A percentile compares a stretch with the other conserved stretches of the same genome.
Evolutionary conservation across 306 rosid genomes (phyloP).

Genomic region (Cotoneaster glaucophyllus): DNA sequence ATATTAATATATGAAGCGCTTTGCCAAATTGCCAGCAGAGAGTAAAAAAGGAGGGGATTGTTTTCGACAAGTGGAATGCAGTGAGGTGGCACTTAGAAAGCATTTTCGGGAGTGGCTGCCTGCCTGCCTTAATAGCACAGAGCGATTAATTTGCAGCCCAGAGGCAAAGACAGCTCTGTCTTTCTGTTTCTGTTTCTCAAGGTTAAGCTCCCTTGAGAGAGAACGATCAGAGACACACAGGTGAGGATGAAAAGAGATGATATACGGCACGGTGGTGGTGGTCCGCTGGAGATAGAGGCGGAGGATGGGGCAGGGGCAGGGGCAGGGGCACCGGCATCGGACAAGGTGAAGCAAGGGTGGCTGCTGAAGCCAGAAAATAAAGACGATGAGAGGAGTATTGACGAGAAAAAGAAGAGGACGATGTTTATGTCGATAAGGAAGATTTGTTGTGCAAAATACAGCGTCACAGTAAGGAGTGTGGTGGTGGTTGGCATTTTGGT

Average conservation of each 20-base stretch:
- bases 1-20: background rate
- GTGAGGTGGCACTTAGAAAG: background rate
- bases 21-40: no score
- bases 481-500: background rate
- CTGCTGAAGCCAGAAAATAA: background rate
- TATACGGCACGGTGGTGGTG: conserved; percentile 32
- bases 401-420: background rate
- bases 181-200: no score
- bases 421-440: background rate
- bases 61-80: background rate
- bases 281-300: conserved; percentile 42
- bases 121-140: background rate
- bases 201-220: background rate
- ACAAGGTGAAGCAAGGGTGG: conserved; percentile 1
- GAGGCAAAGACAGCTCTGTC: no score
- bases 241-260: background rate
- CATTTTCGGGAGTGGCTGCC: background rate
- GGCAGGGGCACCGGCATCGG: background rate
- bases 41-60: background rate
- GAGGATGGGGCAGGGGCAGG: background rate
- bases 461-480: background rate
- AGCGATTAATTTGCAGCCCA: no score
- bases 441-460: background rate
- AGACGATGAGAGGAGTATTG: background rate
- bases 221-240: background rate